Conservation (phyloP, 1,284 basidiomycete species). For the Somion occarium region DNA sequence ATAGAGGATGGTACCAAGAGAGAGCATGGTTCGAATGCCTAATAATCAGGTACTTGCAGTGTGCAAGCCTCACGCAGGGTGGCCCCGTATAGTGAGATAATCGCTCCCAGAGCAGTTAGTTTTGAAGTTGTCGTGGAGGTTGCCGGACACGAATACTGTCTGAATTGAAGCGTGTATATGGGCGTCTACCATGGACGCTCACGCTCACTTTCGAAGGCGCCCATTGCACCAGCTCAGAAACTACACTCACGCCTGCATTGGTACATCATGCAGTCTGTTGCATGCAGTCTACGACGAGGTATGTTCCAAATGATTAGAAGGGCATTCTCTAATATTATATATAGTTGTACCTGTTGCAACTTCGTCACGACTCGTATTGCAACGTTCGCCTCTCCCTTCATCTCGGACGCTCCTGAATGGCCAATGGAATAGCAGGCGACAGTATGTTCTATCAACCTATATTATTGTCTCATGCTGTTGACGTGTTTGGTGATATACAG, state of each 20-base stretch:
- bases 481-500: conserved; percentile 14
- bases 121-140: not conserved
- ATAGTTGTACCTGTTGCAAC: conserved; percentile 6
- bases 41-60: not conserved
- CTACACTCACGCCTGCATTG: not conserved
- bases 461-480: not conserved
- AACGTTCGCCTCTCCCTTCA: conserved; percentile 23
- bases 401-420: not conserved
- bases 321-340: not conserved
- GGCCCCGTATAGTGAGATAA: not conserved
- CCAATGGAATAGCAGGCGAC: conserved; percentile 31
- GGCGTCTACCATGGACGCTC: not conserved
- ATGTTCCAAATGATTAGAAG: conserved; percentile 2
- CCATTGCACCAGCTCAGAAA: not conserved
- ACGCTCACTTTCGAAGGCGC: not conserved
- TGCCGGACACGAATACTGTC: not conserved
- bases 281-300: conserved; percentile 24
- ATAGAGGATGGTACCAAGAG: conserved; percentile 67
- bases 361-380: conserved; percentile 14
- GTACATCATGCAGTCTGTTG: conserved; percentile 30
- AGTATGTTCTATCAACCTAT: conserved; percentile 29
- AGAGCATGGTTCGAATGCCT: conserved; percentile 27
- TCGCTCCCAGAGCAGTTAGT: not conserved
- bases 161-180: not conserved
- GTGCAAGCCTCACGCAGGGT: not conserved